Evolutionary conservation across 257 asterid genomes (phyloP), one percentile per base, ranked within the genome.

Genomic region (Salvia splendens): DNA sequence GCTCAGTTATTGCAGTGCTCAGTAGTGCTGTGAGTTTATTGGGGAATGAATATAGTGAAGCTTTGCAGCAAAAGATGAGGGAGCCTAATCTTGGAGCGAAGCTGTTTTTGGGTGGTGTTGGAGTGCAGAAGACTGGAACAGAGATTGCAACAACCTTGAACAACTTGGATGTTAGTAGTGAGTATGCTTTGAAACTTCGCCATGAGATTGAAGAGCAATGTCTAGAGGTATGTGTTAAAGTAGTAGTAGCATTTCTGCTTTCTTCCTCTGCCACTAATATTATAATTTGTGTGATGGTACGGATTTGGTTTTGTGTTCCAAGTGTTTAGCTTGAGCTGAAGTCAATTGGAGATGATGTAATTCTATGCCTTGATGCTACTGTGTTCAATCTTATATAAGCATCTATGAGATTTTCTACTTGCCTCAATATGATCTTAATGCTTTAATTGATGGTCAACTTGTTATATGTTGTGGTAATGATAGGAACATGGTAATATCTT

Each of bases 191-290:
- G 79, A 93, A 93, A 72, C 87, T 90, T 47, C 82, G 88, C 17
- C 95, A 86, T 71, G 97, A 87, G 85, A 89, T 93, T 68, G 98
- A 93, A 84, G 98, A 93, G 75, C 96, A 90, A 75, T 90, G 96
- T 60, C 62, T 87, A 8, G 96, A 93, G 88, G 94, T 89, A 56
- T 42, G 61, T 53, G n/a, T 38, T 24, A 0, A 42, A 43, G 24
- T 32, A n/a, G 24, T 32, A n/a, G 36, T 61, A 24, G 8, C 15
- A 4, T 43, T 62, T 56, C 16, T 20, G 35, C 35, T 7, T 12
- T 59, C 6, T 11, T 70, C 53, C 12, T 43, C 8, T 50, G 62
- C 58, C 51, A 54, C 32, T 73, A 61, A 14, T 53, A 49, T 51
- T 66, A 55, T 46, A 15, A 42, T 65, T 57, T 33, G 11, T 72